Conservation (phyloP, 805 yeast species). For the Hanseniaspora pseudoguilliermondii region DNA sequence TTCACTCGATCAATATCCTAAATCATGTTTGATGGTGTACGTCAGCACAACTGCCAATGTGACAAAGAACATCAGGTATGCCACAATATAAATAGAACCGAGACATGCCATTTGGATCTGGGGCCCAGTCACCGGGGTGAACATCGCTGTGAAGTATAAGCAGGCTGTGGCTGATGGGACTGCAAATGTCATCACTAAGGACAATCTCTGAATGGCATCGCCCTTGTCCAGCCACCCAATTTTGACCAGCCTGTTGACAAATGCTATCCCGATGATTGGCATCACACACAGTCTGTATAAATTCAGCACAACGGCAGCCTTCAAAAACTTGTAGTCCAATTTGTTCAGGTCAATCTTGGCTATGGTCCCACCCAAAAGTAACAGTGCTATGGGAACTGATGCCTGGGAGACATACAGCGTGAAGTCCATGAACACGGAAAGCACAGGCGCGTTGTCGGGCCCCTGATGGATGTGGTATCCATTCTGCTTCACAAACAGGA, state of each 20-base stretch:
- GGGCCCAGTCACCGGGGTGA: slow-evolving; percentile 50
- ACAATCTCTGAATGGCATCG: slow-evolving; percentile 46
- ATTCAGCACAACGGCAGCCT: slow-evolving; percentile 47
- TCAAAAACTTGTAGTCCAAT: slow-evolving; percentile 50
- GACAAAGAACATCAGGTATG: slow-evolving; percentile 50
- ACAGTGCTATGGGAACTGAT: slow-evolving; percentile 73
- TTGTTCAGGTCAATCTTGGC: slow-evolving; percentile 52
- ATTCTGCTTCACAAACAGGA: slow-evolving; percentile 45
- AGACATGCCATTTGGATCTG: slow-evolving; percentile 64
- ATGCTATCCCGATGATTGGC: slow-evolving; percentile 67
- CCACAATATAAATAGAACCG: slow-evolving; percentile 55
- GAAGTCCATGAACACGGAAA: slow-evolving; percentile 75
- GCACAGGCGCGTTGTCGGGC: slow-evolving; percentile 74
- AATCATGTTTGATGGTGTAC: slow-evolving; percentile 31
- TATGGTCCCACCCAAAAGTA: slow-evolving; percentile 76
- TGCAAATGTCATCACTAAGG: slow-evolving; percentile 60
- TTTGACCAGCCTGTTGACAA: slow-evolving; percentile 46
- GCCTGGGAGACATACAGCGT: slow-evolving; percentile 73
- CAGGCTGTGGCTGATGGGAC: slow-evolving; percentile 83
- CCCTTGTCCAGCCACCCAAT: slow-evolving; percentile 49
- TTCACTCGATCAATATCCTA: slow-evolving; percentile 18
- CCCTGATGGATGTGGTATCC: slow-evolving; percentile 47
- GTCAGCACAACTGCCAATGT: slow-evolving; percentile 64
- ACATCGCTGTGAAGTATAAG: slow-evolving; percentile 78
- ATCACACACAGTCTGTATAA: slow-evolving; percentile 47